Percentiles rank a stretch among this genome's conserved stretches.
Evolutionary conservation across 2,329 filamentous ascomycete species (phyloP).

Genomic region (Fusarium gaditjirri): DNA sequence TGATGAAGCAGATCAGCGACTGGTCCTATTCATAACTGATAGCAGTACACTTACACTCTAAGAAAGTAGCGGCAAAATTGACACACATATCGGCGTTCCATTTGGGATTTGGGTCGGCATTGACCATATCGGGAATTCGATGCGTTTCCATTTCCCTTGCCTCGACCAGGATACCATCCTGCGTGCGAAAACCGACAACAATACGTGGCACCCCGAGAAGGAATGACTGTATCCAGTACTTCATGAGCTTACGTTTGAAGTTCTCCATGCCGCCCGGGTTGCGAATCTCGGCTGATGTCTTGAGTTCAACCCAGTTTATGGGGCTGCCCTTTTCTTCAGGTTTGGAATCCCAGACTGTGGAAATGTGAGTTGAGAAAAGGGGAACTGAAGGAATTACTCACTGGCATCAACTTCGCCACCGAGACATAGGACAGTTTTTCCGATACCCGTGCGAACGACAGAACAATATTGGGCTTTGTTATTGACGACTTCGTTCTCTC

Average conservation of each 20-base stretch:
- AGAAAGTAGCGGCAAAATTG: conserved; percentile 82
- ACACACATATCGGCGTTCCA: conserved; percentile 97
- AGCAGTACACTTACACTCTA: conserved; percentile 71
- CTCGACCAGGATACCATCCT: conserved; percentile 74
- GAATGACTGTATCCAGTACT: conserved; percentile 97
- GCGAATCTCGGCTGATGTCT: conserved; percentile 81
- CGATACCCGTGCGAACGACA: conserved; percentile 88
- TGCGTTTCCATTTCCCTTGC: conserved; percentile 85
- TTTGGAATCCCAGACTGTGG: conserved; percentile 83
- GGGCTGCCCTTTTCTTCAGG: conserved; percentile 71
- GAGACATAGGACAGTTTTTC: conserved; percentile 77
- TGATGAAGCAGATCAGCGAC: conserved; percentile 6
- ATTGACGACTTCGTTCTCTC: conserved; percentile 77
- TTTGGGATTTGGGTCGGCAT: conserved; percentile 69
- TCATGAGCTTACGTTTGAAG: conserved; percentile 90
- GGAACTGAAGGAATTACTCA: conserved; percentile 51
- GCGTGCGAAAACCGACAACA: conserved; percentile 86
- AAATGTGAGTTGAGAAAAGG: background rate
- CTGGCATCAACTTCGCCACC: conserved; percentile 94
- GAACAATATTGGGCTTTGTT: conserved; percentile 98
- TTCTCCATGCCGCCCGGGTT: conserved; percentile 74
- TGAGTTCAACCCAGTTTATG: conserved; percentile 94
- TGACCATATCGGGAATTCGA: conserved; percentile 79
- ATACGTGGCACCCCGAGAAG: conserved; percentile 92
- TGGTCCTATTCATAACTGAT: background rate